Base-by-base conservation (phyloP, 345 rosid species). In the Eutrema japonicum region DNA sequence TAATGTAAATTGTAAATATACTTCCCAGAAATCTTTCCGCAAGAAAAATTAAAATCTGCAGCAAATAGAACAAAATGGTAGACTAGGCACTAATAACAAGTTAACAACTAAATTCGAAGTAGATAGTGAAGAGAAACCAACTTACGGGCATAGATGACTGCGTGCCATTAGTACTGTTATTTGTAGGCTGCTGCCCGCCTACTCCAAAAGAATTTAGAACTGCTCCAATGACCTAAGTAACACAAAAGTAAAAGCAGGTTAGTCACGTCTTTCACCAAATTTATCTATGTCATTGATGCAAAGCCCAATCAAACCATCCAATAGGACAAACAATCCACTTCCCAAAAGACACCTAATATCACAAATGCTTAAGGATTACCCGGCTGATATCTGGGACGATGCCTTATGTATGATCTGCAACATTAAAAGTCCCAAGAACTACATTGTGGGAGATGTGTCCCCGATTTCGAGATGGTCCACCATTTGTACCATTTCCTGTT, bases 401-500 rank as follows among this genome's bases (percentile, higher is more conserved):
- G 60, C 86, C 88, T 79, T 89, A 92, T 65, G 87, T 84, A 80
- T 88, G 93, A 70, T 89, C 98, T 70, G 90, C 92, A 80, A 87
- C 85, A 81, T 89, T 91, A 76, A 83, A 84, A 51, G 86, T 77
- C 61, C 97, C 96, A 70, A 91, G 95, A 84, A 91, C 88, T 30
- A 89, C 89, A 75, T 90, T 87, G 69, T 91, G 98, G 18, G 96
- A 87, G 72, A 89, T 82, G 64, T 88, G 97, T 59, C 87, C 89
- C 35, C 89, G 88, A 70, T 76, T 80, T 68, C 85, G 87, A 18
- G 86, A 81, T 56, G 75, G 81, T 66, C 87, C 88, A 68, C 85
- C 75, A 79, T 73, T 76, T 52, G 78, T 65, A 76, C 84, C 86
- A 75, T 66, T 82, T 66, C 84, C 98, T 94, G 88, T 43, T 51